Conservation (phyloP, 2,329 filamentous ascomycete genomes). For the Aspergillus proliferans region DNA sequence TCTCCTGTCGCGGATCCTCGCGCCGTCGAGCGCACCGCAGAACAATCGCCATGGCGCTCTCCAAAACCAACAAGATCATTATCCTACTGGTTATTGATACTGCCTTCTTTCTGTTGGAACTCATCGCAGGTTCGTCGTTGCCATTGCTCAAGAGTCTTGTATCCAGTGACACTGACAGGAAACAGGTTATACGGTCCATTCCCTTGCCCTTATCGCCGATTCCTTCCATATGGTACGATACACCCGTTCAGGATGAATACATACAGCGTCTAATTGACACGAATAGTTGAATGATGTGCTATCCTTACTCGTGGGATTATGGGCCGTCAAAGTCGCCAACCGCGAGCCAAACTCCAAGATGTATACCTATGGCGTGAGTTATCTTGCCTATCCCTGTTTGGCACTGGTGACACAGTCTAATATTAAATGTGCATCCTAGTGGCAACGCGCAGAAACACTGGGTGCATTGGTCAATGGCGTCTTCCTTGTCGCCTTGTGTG, state of each 20-base stretch:
- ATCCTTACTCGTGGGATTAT: constrained; percentile 83
- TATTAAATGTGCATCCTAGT: constrained; percentile 46
- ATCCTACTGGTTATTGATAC: constrained; percentile 88
- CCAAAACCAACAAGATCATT: constrained; percentile 85
- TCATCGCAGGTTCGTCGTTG: constrained; percentile 59
- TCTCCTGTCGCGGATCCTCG: constrained; percentile 11
- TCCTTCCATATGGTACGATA: constrained; percentile 87
- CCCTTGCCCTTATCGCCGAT: constrained; percentile 88
- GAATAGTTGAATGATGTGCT: constrained; percentile 89
- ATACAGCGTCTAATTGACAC: neutral
- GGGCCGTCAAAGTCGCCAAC: constrained; percentile 87
- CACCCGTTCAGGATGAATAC: neutral
- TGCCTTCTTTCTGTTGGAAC: constrained; percentile 82
- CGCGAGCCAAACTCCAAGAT: constrained; percentile 74
- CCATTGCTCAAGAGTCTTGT: neutral
- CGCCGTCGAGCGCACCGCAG: constrained; percentile 18
- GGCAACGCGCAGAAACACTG: constrained; percentile 93
- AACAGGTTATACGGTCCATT: constrained; percentile 73
- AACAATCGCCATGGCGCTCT: constrained; percentile 63
- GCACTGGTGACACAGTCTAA: neutral
- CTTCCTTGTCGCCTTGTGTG: constrained; percentile 90
- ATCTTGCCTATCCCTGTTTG: neutral
- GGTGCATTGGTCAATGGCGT: constrained; percentile 96
- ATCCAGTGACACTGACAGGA: constrained; percentile 8
- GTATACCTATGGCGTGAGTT: constrained; percentile 85